Conservation (phyloP, 2,329 filamentous ascomycete species). For the Cladosporium cucumerinum region DNA sequence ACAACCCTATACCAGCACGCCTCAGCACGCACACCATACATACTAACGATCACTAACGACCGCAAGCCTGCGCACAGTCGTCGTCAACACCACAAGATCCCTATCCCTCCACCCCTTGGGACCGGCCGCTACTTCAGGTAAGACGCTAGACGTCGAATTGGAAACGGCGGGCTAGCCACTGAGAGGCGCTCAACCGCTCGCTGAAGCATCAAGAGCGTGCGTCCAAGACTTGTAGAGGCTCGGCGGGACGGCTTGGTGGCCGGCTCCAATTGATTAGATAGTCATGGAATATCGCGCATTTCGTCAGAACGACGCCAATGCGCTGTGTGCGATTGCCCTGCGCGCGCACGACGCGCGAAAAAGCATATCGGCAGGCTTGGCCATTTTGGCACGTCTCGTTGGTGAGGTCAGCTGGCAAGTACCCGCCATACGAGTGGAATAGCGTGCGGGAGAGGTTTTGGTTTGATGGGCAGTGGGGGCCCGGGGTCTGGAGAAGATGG, state of each 20-base stretch:
- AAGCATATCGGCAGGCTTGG: background rate
- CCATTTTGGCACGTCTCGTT: background rate
- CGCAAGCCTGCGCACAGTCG: background rate
- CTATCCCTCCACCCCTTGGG: constrained; percentile 1
- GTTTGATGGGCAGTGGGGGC: constrained; percentile 5
- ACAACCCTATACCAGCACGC: background rate
- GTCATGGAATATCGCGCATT: background rate
- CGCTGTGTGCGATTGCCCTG: background rate
- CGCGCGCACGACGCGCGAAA: background rate
- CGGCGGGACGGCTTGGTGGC: constrained; percentile 13
- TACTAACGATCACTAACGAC: background rate
- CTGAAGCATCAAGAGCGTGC: constrained; percentile 1
- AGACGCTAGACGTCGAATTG: background rate
- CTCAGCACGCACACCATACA: background rate
- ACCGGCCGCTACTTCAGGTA: background rate
- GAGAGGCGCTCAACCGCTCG: constrained; percentile 2
- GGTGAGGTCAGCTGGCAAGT: background rate
- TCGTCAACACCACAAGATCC: background rate
- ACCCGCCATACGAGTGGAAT: background rate
- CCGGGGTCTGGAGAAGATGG: constrained; percentile 7
- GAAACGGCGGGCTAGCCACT: background rate
- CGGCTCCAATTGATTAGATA: background rate
- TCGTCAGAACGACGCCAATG: background rate
- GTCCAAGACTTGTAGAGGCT: constrained; percentile 12
- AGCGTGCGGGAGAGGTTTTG: background rate